Percentiles rank a stretch among this genome's conserved stretches.
Evolutionary conservation across 257 asterid species (phyloP).

Genomic region (Nicotiana otophora): DNA sequence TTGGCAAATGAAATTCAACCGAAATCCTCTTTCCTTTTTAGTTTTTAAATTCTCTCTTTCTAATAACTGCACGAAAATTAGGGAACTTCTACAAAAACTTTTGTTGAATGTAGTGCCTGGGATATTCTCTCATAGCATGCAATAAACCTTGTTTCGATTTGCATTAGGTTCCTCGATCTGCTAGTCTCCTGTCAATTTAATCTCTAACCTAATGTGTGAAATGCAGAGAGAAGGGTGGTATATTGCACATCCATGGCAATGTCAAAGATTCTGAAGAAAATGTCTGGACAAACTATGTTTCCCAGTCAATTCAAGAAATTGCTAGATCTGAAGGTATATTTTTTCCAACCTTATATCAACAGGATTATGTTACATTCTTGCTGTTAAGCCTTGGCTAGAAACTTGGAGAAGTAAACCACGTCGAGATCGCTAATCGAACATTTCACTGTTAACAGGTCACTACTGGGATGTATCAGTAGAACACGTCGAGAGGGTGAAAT

Average conservation of each 20-base stretch:
- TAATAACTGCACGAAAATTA: no score
- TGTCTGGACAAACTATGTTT: conserved; percentile 51
- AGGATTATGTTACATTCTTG: background rate
- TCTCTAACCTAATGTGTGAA: background rate
- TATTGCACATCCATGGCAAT: conserved; percentile 74
- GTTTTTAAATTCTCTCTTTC: background rate
- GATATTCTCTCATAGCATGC: background rate
- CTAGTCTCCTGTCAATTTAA: background rate
- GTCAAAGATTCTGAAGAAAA: conserved; percentile 80
- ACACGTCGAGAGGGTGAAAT: conserved; percentile 84
- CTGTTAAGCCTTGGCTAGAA: background rate
- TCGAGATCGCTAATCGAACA: background rate
- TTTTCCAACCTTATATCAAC: background rate
- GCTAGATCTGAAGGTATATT: conserved; percentile 56
- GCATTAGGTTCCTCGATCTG: background rate
- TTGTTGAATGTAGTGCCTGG: background rate
- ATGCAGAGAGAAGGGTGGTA: conserved; percentile 77
- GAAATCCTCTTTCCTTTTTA: background rate
- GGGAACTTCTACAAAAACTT: no score
- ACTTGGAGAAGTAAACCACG: background rate
- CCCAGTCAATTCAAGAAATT: conserved; percentile 48
- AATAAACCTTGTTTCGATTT: background rate
- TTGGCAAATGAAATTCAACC: background rate
- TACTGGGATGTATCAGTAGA: conserved; percentile 61
- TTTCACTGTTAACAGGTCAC: conserved; percentile 44